Percentiles rank a stretch among this genome's conserved stretches.
phyloP scores from a whole-genome alignment of 106 monocot genomes.

The Amphibolis antarctica region DNA sequence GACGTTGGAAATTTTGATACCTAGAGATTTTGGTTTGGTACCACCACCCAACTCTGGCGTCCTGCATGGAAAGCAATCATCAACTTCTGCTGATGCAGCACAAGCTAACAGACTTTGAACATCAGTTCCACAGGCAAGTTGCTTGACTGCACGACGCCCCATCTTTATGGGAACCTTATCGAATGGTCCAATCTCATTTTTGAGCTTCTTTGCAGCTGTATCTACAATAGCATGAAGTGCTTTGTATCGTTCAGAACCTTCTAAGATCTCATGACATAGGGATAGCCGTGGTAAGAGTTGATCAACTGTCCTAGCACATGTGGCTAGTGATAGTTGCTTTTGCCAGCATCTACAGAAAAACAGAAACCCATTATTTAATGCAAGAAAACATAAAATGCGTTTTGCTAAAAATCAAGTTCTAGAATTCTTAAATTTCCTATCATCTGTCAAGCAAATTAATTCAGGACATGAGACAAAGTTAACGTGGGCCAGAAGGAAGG shows the following conservation, averaged over 20 bases:
- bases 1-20: background rate
- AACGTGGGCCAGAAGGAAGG: no score
- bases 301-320: constrained; percentile 85
- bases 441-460: no score
- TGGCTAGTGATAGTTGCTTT: constrained; percentile 69
- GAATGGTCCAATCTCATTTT: constrained; percentile 45
- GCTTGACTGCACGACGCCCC: constrained; percentile 50
- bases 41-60: background rate
- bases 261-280: constrained; percentile 53
- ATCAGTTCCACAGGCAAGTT: constrained; percentile 42
- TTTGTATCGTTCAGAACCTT: constrained; percentile 37
- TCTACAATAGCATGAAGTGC: constrained; percentile 31
- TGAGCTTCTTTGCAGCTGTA: constrained; percentile 34
- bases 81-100: constrained; percentile 24
- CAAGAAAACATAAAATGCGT: background rate
- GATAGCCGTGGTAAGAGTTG: constrained; percentile 60
- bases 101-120: constrained; percentile 37
- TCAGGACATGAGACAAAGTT: no score
- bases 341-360: constrained; percentile 49
- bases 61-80: constrained; percentile 20
- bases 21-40: background rate
- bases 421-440: no score
- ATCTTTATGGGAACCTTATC: constrained; percentile 31
- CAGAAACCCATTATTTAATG: background rate
- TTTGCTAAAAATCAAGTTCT: no score